Base-by-base conservation (phyloP, 2,329 filamentous ascomycete species). In the Claviceps purpurea region DNA sequence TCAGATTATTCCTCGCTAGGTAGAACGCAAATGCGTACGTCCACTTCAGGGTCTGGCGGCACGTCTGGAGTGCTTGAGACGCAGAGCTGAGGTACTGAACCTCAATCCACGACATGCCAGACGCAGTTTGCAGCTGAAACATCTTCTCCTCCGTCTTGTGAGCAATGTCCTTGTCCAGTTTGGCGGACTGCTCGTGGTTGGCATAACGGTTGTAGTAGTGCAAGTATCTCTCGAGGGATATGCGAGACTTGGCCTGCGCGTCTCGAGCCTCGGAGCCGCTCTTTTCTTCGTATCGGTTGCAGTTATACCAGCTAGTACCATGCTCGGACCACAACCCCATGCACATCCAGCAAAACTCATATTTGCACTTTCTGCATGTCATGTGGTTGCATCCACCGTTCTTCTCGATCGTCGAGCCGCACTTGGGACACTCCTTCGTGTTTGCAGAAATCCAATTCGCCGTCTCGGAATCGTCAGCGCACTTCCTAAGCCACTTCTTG, bases 261-360 rank as follows among this genome's bases (percentile, higher is more conserved):
- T 95, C 89, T 39, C 93, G 79, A 4, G 93, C 93, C 52, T 96
- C 90, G 0, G 82, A 76, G 2, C 93, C 93, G 58, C 88, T 95
- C 76, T 93, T 96, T 71, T 97, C 93, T 64, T 98, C 93, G 61
- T 85, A 98, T 8, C 93, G 79, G 65, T 95, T 98, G 77, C 93
- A 98, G 68, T 95, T 98, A 74, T 98, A 98, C 93, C 93, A 98
- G 70, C 89, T 95, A 3, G 91, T 98, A 56, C 93, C 93, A 65
- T 98, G 93, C 69, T 98, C 93, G 1, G 89, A 94, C 93, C 93
- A 98, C 1, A 95, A 74, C 0, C 93, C 93, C 93, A 98, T 98
- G 64, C 93, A 98, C 87, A 98, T 97, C 93, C 93, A 98, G 71
- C 93, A 98, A 64, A 98, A 96, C 64, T 96, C 90, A 64, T 96